Evolutionary conservation across 768 basidiomycete species (phyloP).

Genomic region (Tulasnella sp.): DNA sequence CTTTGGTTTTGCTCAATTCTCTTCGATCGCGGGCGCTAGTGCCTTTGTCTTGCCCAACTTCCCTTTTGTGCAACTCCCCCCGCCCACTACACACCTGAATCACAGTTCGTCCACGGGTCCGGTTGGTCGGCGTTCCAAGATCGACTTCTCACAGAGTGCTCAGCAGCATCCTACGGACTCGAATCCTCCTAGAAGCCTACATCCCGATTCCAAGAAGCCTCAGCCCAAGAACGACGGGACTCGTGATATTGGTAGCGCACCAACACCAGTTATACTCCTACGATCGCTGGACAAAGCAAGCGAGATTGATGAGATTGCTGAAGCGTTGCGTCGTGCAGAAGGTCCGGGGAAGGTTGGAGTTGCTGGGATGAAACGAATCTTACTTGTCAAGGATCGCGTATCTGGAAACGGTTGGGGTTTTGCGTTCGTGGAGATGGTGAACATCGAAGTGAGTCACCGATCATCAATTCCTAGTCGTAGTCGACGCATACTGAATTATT

Average conservation of each 20-base stretch:
- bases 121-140: constrained; percentile 77
- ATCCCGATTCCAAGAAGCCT: constrained; percentile 35
- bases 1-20: constrained; percentile 95
- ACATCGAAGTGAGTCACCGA: constrained; percentile 57
- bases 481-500: not conserved
- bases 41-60: constrained; percentile 85
- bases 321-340: constrained; percentile 72
- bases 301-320: constrained; percentile 76
- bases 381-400: constrained; percentile 80
- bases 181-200: constrained; percentile 33
- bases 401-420: constrained; percentile 88
- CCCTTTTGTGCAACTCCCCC: constrained; percentile 88
- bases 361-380: constrained; percentile 76
- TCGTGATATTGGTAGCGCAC: constrained; percentile 84
- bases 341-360: constrained; percentile 69
- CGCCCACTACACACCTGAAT: constrained; percentile 64
- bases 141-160: constrained; percentile 88
- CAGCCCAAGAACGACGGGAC: constrained; percentile 84
- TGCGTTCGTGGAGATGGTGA: constrained; percentile 86
- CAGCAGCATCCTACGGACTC: constrained; percentile 33
- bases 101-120: constrained; percentile 42
- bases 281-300: constrained; percentile 84
- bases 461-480: not conserved
- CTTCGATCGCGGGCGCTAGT: constrained; percentile 72
- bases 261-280: constrained; percentile 74